Base-by-base conservation (phyloP, 2,329 filamentous ascomycete genomes). In the Pyricularia grisea region DNA sequence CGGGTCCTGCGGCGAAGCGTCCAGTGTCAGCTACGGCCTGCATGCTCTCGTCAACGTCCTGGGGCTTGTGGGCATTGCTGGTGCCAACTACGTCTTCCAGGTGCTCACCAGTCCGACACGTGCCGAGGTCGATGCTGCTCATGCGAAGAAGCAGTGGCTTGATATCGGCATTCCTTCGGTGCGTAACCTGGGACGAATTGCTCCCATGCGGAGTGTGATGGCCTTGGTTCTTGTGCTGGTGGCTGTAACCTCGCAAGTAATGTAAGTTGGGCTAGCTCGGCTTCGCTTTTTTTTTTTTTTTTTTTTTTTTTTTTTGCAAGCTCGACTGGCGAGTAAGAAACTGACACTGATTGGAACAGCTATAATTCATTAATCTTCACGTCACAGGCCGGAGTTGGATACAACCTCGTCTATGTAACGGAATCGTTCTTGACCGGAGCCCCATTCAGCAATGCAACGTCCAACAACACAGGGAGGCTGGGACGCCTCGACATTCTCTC, bases 141-240 rank as follows among this genome's bases (percentile, higher is more conserved):
- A 87, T 71, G 76, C 75, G 12, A 76, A 75, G 42, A 78, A 77
- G 71, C 76, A 73, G 64, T 86, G 84, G 84, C 74, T 87, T 67
- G 83, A 87, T 70, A 82, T 87, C 31, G 85, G 85, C 7, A 78
- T 86, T 23, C 82, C 84, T 7, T 85, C 84, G 12, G 67, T 85
- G 31, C 79, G 84, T 66, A 87, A 87, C 71, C 74, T 85, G 2
- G 68, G 71, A 14, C 74, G 79, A 68, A 81, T 86, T 68, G 80
- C 81, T 20, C 74, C 74, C n/a, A 75, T 77, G 17, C 76, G 83
- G 69, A 77, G 78, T 27, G 63, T 78, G 17, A 69, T 85, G 68
- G 80, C 80, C 55, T 73, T 75, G 50, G 70, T 79, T 58, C 73
- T 83, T 42, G 74, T 85, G 65, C 67, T 80, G 30, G 74, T 78